These are phyloP conservation scores for Leptographium lundbergii DNA, from an alignment of 2,329 filamentous ascomycete genomes.

Conservation along the genomic window DNA sequence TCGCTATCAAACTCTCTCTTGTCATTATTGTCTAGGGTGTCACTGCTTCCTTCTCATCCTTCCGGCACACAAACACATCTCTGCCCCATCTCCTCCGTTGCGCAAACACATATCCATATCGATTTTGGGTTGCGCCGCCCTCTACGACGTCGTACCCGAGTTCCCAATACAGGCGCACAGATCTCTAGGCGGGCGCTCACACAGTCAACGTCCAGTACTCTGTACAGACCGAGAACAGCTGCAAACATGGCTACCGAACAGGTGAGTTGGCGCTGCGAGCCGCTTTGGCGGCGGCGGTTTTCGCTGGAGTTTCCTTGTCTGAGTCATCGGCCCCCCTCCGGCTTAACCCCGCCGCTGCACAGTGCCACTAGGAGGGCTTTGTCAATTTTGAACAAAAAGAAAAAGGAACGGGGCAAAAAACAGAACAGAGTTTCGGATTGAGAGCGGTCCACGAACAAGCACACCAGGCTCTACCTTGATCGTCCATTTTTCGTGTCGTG, in stretches of 20 bases:
- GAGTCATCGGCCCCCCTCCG: constrained; percentile 8
- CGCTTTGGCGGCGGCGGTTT: background rate
- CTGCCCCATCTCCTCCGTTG: background rate
- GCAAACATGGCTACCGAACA: background rate
- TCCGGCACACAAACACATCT: background rate
- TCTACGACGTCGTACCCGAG: background rate
- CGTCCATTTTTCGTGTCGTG: background rate
- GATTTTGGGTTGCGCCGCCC: background rate
- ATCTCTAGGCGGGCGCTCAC: background rate
- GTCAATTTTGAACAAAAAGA: background rate
- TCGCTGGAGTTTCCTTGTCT: background rate
- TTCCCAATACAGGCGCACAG: background rate
- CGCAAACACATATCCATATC: background rate
- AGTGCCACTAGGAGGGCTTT: background rate
- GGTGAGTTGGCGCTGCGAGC: background rate
- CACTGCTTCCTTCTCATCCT: background rate
- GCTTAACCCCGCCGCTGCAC: constrained; percentile 7
- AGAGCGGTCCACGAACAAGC: background rate
- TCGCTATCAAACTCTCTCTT: background rate
- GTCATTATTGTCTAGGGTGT: background rate
- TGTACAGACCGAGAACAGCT: background rate
- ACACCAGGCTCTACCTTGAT: background rate
- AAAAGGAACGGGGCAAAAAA: constrained; percentile 4
- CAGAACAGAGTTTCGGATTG: background rate
- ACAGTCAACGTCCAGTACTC: background rate